Base-by-base conservation (phyloP, 2,329 filamentous ascomycete species). In the Penicillium psychrosexuale region DNA sequence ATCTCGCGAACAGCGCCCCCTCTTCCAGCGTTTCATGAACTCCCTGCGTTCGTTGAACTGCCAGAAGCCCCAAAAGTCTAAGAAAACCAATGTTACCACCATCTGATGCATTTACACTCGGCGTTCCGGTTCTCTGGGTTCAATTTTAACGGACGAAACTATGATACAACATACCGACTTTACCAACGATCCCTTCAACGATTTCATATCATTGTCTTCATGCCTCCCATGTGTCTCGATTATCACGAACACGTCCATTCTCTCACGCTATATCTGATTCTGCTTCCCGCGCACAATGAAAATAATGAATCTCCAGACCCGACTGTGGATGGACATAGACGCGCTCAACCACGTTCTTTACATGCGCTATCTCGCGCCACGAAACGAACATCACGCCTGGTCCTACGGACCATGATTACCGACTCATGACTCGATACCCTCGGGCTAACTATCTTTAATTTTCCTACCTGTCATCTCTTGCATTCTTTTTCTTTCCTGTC, bases 11-110 rank as follows among this genome's bases (percentile, higher is more conserved):
- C 47, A 48, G 8, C 34, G 52, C 3, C 63, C 63, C 3, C 56
- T 65, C 47, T 56, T 63, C 28, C 57, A 57, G 24, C 62, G 62
- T 0, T 53, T 65, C n/a, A 47, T 65, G 22, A 56, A 63, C n/a
- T 63, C 62, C 8, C 38, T 65, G 0, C 61, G 63, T 1, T 63
- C 58, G 3, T 42, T 65, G 5, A 65, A 62, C 45, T 65, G 63
- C 56, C 58, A 62, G 38, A 62, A 47, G 38, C 22, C 57, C 15
- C 51, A n/a, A 15, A 53, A 53, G 36, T 42, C 44, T n/a, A n/a
- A 54, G 22, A 61, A 60, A 43, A 57, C 48, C 19, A 62, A 57
- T 37, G 55, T 55, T 28, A 55, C 53, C n/a, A 57, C 59, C 39
- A 59, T 61, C 28, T 64, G 50, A 59, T 58, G 39, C 47, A 33